Conservation (phyloP, 1,139 yeast genomes). For the Lodderomyces theae region DNA sequence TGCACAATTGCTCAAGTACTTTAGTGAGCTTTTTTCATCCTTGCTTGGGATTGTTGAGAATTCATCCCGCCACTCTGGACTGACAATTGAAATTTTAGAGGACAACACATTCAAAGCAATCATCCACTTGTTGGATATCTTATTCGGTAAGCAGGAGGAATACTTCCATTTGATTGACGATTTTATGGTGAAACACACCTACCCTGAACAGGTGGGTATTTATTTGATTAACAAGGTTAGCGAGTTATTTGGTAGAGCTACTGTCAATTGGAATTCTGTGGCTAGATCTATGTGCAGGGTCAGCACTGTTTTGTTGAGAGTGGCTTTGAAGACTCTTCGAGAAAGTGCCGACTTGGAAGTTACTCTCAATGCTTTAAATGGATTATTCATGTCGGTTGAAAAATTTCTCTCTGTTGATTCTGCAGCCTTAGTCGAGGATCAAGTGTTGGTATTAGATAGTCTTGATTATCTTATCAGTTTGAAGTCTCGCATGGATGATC, state of each 20-base stretch:
- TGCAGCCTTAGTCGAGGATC: conserved; percentile 54
- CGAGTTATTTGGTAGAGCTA: conserved; percentile 48
- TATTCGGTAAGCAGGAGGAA: conserved; percentile 67
- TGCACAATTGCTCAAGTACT: conserved; percentile 49
- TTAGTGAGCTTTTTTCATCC: conserved; percentile 49
- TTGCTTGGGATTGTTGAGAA: conserved; percentile 41
- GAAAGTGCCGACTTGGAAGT: conserved; percentile 21
- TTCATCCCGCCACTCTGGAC: conserved; percentile 17
- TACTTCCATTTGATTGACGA: conserved; percentile 55
- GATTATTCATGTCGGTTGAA: conserved; percentile 41
- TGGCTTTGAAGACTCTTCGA: conserved; percentile 31
- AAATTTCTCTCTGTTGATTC: conserved; percentile 48
- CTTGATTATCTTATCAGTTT: conserved; percentile 54
- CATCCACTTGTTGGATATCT: conserved; percentile 58
- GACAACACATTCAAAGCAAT: conserved; percentile 52
- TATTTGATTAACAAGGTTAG: conserved; percentile 47
- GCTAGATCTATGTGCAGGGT: conserved; percentile 66
- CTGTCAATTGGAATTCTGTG: conserved; percentile 56
- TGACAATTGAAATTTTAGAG: conserved; percentile 34
- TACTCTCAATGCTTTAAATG: conserved; percentile 30
- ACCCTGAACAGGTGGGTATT: conserved; percentile 51
- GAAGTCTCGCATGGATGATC: conserved; percentile 36
- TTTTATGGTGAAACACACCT: conserved; percentile 34
- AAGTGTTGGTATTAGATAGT: conserved; percentile 54
- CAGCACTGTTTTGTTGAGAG: conserved; percentile 48